Evolutionary conservation across 768 basidiomycete genomes (phyloP).

Genomic region (Termitomyces sp.): DNA sequence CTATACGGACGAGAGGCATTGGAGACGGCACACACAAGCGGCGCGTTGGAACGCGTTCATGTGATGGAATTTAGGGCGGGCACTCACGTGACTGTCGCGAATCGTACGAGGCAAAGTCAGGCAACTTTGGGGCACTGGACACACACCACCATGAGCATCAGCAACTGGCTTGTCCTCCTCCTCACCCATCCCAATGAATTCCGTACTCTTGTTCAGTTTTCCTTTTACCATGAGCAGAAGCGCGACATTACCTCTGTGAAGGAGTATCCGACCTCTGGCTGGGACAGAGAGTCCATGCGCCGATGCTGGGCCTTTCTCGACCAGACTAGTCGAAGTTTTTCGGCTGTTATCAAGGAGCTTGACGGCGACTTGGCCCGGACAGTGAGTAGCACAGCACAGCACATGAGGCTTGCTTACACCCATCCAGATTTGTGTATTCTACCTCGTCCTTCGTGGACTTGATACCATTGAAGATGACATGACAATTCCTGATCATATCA

Average conservation of each 20-base stretch:
- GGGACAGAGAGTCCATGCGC: constrained; percentile 84
- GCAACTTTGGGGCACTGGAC: constrained; percentile 10
- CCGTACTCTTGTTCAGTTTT: constrained; percentile 79
- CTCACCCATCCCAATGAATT: constrained; percentile 85
- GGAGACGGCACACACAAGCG: not conserved
- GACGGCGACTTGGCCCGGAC: constrained; percentile 93
- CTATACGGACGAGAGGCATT: constrained; percentile 85
- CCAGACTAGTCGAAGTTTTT: constrained; percentile 84
- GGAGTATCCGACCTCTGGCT: constrained; percentile 81
- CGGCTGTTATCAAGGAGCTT: constrained; percentile 92
- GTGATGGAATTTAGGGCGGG: constrained; percentile 14
- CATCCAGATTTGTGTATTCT: constrained; percentile 86
- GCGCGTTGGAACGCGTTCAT: constrained; percentile 15
- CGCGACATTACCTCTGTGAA: constrained; percentile 77
- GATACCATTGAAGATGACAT: constrained; percentile 99
- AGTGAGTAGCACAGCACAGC: constrained; percentile 49
- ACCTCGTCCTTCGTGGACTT: constrained; percentile 89
- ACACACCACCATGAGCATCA: constrained; percentile 44
- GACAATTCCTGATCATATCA: constrained; percentile 84
- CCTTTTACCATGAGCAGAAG: constrained; percentile 75
- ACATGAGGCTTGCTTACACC: not conserved
- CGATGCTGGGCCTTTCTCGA: constrained; percentile 91
- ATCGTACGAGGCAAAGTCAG: constrained; percentile 17
- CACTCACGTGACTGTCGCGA: constrained; percentile 15
- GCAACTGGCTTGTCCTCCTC: constrained; percentile 63